Evolutionary conservation across 139 green algal genomes (phyloP).

Genomic region (Desmodesmus armatus): DNA sequence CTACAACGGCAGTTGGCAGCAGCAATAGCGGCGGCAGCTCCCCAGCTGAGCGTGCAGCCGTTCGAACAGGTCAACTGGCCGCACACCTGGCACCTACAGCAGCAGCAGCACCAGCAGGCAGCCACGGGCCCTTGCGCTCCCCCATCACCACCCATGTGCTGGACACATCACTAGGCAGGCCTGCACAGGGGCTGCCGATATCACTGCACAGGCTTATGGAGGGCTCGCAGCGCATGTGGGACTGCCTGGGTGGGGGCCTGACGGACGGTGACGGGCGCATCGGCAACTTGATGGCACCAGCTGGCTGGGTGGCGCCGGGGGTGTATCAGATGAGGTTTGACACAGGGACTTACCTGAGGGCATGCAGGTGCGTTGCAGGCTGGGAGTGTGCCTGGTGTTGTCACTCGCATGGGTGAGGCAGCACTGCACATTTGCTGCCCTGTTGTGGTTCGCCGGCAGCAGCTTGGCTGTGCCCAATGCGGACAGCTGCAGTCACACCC

Average conservation of each 20-base stretch:
- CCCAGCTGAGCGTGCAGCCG: constrained; percentile 25
- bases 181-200: constrained; percentile 83
- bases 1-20: background rate
- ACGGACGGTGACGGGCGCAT: constrained; percentile 88
- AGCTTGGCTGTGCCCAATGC: background rate
- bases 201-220: constrained; percentile 65
- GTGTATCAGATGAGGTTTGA: constrained; percentile 88
- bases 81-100: constrained; percentile 54
- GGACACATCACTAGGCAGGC: constrained; percentile 83
- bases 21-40: background rate
- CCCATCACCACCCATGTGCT: constrained; percentile 97
- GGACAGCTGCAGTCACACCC: too few species aligned
- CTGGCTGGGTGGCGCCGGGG: constrained; percentile 69
- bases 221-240: constrained; percentile 58
- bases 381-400: background rate
- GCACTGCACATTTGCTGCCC: background rate
- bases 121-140: constrained; percentile 58
- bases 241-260: constrained; percentile 56
- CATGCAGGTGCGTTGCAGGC: constrained; percentile 52
- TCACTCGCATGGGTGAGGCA: background rate
- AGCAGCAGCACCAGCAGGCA: constrained; percentile 13
- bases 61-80: constrained; percentile 53
- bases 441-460: too few species aligned
- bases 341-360: constrained; percentile 76
- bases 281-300: constrained; percentile 70